Percentiles rank a stretch among this genome's conserved stretches.
Evolutionary conservation across 768 basidiomycete genomes (phyloP).

Genomic region (Calocybe indica): DNA sequence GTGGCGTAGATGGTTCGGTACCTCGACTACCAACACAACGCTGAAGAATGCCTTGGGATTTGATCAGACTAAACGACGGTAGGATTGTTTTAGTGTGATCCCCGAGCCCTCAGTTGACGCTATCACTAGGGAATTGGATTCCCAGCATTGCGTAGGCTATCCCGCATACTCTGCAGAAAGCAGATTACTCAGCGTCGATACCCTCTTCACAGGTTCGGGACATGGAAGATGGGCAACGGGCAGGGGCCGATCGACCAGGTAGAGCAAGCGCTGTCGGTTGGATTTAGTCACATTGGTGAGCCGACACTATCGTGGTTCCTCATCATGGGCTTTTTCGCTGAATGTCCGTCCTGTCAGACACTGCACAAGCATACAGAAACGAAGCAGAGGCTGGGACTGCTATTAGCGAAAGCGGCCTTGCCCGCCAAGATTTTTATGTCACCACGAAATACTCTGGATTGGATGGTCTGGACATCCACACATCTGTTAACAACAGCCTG

Average conservation of each 20-base stretch:
- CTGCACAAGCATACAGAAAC: conserved; percentile 57
- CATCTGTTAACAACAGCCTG: conserved; percentile 51
- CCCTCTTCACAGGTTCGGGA: conserved; percentile 39
- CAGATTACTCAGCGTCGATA: background rate
- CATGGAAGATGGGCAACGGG: conserved; percentile 60
- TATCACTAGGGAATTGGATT: conserved; percentile 35
- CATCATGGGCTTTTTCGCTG: background rate
- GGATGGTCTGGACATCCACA: conserved; percentile 44
- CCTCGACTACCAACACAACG: no score
- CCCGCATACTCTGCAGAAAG: background rate
- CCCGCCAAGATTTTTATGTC: conserved; percentile 53
- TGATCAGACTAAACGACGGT: conserved; percentile 1
- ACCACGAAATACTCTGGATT: conserved; percentile 61
- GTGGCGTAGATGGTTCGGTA: background rate
- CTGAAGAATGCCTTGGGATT: background rate
- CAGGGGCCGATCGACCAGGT: conserved; percentile 46
- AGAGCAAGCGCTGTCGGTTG: conserved; percentile 54
- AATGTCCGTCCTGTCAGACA: conserved; percentile 33
- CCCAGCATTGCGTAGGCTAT: conserved; percentile 37
- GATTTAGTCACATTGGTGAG: conserved; percentile 60
- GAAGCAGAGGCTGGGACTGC: conserved; percentile 51
- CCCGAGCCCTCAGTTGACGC: background rate
- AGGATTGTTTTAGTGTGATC: background rate
- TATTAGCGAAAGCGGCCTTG: conserved; percentile 49
- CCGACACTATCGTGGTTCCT: background rate